Evolutionary conservation across 495 filamentous ascomycete genomes (phyloP).

Genomic region (Cladorrhinum samala): DNA sequence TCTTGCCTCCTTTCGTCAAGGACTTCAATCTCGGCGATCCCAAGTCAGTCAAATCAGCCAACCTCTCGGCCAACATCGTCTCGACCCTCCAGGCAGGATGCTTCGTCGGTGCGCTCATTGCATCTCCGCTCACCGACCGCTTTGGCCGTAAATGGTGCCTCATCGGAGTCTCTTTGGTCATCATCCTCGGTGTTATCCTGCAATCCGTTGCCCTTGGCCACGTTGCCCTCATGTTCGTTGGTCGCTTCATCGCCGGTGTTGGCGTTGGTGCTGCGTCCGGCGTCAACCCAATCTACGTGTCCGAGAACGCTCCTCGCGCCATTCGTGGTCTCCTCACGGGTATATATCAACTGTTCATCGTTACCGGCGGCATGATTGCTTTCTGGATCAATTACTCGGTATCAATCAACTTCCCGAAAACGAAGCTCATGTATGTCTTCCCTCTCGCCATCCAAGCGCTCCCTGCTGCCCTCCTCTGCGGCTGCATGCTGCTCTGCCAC

Average conservation of each 20-base stretch:
- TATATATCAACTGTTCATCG: constrained; percentile 56
- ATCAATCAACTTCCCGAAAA: constrained; percentile 32
- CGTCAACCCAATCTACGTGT: constrained; percentile 55
- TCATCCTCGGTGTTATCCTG: constrained; percentile 49
- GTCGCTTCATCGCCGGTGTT: constrained; percentile 56
- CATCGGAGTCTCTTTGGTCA: constrained; percentile 50
- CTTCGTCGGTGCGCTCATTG: constrained; percentile 39
- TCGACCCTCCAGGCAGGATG: constrained; percentile 52
- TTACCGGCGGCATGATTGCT: constrained; percentile 49
- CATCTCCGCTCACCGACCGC: constrained; percentile 32
- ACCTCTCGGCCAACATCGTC: constrained; percentile 44
- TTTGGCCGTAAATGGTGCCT: constrained; percentile 51
- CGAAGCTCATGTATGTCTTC: constrained; percentile 50
- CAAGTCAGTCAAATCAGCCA: constrained; percentile 25
- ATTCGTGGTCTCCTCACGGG: constrained; percentile 53
- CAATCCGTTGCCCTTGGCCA: constrained; percentile 46
- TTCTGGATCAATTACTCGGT: constrained; percentile 55
- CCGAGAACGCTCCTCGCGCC: constrained; percentile 47
- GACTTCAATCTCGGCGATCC: constrained; percentile 29
- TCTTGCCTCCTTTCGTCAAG: constrained; percentile 42
- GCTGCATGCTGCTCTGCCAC: constrained; percentile 50
- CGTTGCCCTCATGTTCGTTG: constrained; percentile 53
- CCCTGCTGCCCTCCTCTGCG: constrained; percentile 53
- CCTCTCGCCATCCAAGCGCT: constrained; percentile 62
- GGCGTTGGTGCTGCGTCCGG: constrained; percentile 55